Evolutionary conservation across 2,329 filamentous ascomycete genomes (phyloP), one percentile per base, ranked within the genome.

Genomic region (Leptosphaerulina australis): DNA sequence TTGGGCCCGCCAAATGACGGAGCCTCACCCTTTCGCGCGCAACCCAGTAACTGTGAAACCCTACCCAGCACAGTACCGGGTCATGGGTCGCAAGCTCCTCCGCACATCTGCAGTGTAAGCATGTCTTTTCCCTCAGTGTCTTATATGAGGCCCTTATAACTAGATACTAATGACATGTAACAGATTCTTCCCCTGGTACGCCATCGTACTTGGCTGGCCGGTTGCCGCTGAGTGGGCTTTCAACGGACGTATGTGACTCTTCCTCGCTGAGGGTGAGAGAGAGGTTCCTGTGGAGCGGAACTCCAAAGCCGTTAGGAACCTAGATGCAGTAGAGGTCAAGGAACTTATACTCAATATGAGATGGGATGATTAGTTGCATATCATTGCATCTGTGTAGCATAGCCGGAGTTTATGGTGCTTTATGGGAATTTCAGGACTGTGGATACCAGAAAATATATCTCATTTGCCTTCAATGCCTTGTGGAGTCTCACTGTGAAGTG

Each of bases 11-110:
- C 59, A 65, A 53, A 66, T 72, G 55, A 62, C 66, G 3, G 71
- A 74, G 40, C 64, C 69, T 2, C 71, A 73, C 55, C 71, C 71
- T 4, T 68, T 68, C 47, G 63, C 60, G 5, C 66, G 71, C 34
- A 66, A 65, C 51, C 67, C 70, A 1, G 43, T 63, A 1, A 58
- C 62, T 44, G 51, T 57, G 21, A 29, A 56, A 21, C 47, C 68
- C 1, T 67, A 70, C 21, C 30, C 65, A 8, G 60, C 66, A 29
- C 56, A 63, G 29, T 65, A 56, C 11, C 53, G 50, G 8, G 55
- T 63, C 25, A 62, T 67, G 30, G 53, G 55, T 31, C 63, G 59
- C 39, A 59, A 56, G 20, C 2, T 71, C 0, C 45, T 44, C 1
- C 53, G 64, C 26, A 67, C 68, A 5, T 62, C 58, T 15, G 31